Conservation (phyloP, 257 asterid genomes). For the Dorcoceras hygrometricum region DNA sequence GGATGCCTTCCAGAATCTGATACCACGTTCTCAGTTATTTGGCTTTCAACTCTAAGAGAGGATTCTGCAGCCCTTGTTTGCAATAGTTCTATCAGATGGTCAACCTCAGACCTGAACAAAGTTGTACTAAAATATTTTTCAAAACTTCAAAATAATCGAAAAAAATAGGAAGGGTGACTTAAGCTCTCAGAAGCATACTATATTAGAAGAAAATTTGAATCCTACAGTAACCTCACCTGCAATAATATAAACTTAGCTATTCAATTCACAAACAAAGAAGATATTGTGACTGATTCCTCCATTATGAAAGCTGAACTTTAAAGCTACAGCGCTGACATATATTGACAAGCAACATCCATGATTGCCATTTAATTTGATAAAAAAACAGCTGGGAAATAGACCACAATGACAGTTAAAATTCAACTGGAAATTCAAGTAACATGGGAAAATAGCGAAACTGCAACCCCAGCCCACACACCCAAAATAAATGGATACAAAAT, state of each 20-base stretch:
- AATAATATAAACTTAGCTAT: too few relatives aligned
- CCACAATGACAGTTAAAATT: too few relatives aligned
- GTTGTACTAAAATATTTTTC: slow-evolving; percentile 2
- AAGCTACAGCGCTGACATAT: background rate
- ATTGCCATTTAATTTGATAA: background rate
- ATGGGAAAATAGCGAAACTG: background rate
- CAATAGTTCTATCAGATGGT: slow-evolving; percentile 65
- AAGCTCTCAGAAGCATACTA: background rate
- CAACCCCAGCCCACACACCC: background rate
- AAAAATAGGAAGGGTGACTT: background rate
- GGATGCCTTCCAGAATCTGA: slow-evolving; percentile 40
- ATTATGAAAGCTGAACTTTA: background rate
- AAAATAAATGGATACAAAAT: background rate
- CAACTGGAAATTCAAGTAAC: background rate
- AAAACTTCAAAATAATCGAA: background rate
- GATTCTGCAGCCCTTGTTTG: slow-evolving; percentile 59
- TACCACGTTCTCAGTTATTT: slow-evolving; percentile 29
- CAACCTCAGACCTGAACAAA: slow-evolving; percentile 64
- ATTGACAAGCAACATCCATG: background rate
- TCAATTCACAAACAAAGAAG: background rate
- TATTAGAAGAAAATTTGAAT: background rate
- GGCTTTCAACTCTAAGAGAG: slow-evolving; percentile 30
- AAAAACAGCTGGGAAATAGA: background rate
- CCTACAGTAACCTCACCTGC: background rate
- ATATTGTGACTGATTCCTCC: background rate